Percentiles rank a stretch among this genome's conserved stretches.
phyloP scores from a whole-genome alignment of 495 filamentous ascomycete genomes.

The Trichoderma virens region DNA sequence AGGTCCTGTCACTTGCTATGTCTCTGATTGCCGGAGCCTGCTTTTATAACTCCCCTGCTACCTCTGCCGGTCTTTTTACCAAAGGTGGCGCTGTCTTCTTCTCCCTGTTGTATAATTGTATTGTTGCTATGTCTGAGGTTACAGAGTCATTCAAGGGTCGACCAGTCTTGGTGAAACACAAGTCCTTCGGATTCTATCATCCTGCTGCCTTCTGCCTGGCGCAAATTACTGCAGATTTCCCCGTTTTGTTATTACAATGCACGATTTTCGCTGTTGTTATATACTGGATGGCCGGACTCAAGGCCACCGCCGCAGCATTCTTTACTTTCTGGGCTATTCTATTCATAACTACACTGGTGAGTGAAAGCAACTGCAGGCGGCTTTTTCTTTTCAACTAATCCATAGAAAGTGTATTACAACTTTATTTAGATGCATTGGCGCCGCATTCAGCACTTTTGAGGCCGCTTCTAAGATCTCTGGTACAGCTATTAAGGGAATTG shows the following conservation, averaged over 20 bases:
- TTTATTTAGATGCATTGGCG: conserved; percentile 43
- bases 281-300: conserved; percentile 71
- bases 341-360: conserved; percentile 44
- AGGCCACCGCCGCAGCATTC: conserved; percentile 66
- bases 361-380: neutral
- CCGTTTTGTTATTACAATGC: conserved; percentile 61
- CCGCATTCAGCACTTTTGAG: conserved; percentile 55
- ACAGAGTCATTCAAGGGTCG: conserved; percentile 61
- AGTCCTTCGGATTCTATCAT: conserved; percentile 76
- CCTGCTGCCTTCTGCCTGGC: conserved; percentile 73
- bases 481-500: conserved; percentile 61
- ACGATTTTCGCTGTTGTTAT: conserved; percentile 65
- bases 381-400: neutral
- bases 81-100: conserved; percentile 60
- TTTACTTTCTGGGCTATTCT: conserved; percentile 63
- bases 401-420: neutral
- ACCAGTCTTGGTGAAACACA: conserved; percentile 74
- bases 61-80: conserved; percentile 45
- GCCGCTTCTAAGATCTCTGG: conserved; percentile 31
- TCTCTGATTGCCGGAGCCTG: conserved; percentile 71
- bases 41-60: conserved; percentile 62
- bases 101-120: conserved; percentile 69
- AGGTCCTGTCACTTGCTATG: conserved; percentile 48
- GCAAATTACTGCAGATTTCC: conserved; percentile 67
- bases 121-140: conserved; percentile 70